Percentiles rank a stretch among this genome's conserved stretches.
Conservation (phyloP, 768 basidiomycete genomes). For the Agrocybe chaxingu region DNA sequence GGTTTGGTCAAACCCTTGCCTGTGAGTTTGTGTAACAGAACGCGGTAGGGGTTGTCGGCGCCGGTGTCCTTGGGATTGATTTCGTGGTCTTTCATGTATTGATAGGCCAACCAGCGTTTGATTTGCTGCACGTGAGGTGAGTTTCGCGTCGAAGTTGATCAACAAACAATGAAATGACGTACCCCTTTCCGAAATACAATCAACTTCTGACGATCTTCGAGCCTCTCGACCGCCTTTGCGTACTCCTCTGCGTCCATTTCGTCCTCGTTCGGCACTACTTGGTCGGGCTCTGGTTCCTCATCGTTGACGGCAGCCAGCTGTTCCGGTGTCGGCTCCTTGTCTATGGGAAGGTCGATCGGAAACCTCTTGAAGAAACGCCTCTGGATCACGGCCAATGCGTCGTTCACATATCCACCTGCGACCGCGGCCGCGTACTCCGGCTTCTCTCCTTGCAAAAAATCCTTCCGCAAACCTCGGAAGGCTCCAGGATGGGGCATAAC, state of each 20-base stretch:
- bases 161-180: no score
- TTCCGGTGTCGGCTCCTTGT: conserved; percentile 6
- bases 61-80: conserved; percentile 1
- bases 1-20: conserved; percentile 1
- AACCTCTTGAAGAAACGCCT: conserved; percentile 10
- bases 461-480: conserved; percentile 4
- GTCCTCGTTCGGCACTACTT: not conserved
- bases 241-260: conserved; percentile 1
- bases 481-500: conserved; percentile 6
- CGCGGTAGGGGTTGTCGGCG: conserved; percentile 3
- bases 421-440: not conserved
- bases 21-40: conserved; percentile 6
- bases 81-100: conserved; percentile 11
- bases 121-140: conserved; percentile 6
- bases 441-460: conserved; percentile 1
- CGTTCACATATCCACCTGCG: no score
- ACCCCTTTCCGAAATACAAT: no score
- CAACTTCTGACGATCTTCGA: no score
- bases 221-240: no score
- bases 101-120: conserved; percentile 15
- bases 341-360: conserved; percentile 8
- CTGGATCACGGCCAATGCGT: conserved; percentile 5
- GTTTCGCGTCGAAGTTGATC: not conserved
- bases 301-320: conserved; percentile 2
- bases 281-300: not conserved